Evolutionary conservation across 2,329 filamentous ascomycete genomes (phyloP), one percentile per base, ranked within the genome.

Genomic region (Pseudocercospora cruenta): DNA sequence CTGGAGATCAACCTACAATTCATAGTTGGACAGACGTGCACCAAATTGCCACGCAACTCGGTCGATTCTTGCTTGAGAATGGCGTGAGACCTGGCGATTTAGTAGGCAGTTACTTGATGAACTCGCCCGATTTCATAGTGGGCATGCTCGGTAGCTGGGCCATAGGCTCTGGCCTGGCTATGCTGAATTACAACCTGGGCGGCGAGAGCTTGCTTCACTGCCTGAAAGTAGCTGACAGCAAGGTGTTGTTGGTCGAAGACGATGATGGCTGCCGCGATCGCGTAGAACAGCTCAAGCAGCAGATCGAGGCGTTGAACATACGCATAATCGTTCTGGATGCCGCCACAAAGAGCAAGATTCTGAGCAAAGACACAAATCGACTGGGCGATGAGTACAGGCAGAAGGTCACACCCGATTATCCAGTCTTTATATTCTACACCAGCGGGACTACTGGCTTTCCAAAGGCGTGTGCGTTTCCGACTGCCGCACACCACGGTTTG

Each of bases 361-460:
- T 80, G 22, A 78, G 80, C 0, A 78, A 82, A 53, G 81, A 84
- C 21, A 80, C 83, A 0, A 80, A 82, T 51, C 80, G 85, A 58
- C 86, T 87, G 0, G 82, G 82, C 0, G 84, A 90, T 68, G 80
- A 83, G 31, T 82, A 87, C 63, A 83, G 89, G 51, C 80, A 80
- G 4, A 79, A 78, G 3, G 81, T 90, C 1, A 80, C 80, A 54
- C 82, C 81, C 0, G 77, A 80, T 14, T 88, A 83, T 69, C 87
- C 90, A 0, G 83, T 87, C 70, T 87, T 84, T 31, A 76, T 93
- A 24, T 87, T 93, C 71, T 93, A 92, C 76, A 94, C 91, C 5
- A 89, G 88, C 68, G 91, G 91, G 39, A 93, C 91, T 0, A 93
- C 91, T 0, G 91, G 91, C 2, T 78, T 91, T 69, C 90, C 91